Conservation (phyloP, 495 filamentous ascomycete species). For the Choiromyces venosus region DNA sequence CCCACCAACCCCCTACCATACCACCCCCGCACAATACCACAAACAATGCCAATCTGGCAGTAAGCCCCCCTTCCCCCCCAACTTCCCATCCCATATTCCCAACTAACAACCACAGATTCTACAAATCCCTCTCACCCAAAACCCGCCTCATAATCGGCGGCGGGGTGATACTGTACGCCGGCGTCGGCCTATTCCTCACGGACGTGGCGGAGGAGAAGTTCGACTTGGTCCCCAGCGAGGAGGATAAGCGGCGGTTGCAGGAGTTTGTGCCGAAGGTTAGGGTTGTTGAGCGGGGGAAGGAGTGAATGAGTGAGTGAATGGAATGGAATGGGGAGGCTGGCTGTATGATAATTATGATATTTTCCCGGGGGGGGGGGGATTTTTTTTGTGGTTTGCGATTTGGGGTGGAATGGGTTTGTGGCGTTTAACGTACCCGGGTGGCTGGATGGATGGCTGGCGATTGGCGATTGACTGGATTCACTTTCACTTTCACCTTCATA, state of each 20-base stretch:
- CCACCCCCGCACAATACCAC: neutral
- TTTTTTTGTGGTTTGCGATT: neutral
- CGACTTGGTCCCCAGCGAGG: slow-evolving; percentile 56
- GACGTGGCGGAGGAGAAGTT: slow-evolving; percentile 58
- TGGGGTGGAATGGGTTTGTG: neutral
- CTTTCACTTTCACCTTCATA: neutral
- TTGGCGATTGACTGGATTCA: neutral
- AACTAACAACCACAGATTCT: slow-evolving; percentile 44
- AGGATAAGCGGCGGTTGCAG: slow-evolving; percentile 56
- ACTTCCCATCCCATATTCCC: too few relatives aligned
- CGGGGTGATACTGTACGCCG: slow-evolving; percentile 61
- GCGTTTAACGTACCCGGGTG: neutral
- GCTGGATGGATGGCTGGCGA: neutral
- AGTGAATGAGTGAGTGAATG: too few relatives aligned
- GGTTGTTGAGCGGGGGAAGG: slow-evolving; percentile 44
- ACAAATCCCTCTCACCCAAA: slow-evolving; percentile 55
- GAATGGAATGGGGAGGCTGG: too few relatives aligned
- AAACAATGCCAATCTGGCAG: slow-evolving; percentile 30
- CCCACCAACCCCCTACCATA: neutral
- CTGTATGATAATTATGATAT: too few relatives aligned
- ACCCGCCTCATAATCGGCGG: slow-evolving; percentile 60
- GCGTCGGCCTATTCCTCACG: slow-evolving; percentile 55
- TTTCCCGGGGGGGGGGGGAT: neutral
- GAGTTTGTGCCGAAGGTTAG: slow-evolving; percentile 50
- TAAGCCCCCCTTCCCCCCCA: neutral